phyloP scores from a whole-genome alignment of 2,329 filamentous ascomycete genomes.

The Trichoderma oligosporum region DNA sequence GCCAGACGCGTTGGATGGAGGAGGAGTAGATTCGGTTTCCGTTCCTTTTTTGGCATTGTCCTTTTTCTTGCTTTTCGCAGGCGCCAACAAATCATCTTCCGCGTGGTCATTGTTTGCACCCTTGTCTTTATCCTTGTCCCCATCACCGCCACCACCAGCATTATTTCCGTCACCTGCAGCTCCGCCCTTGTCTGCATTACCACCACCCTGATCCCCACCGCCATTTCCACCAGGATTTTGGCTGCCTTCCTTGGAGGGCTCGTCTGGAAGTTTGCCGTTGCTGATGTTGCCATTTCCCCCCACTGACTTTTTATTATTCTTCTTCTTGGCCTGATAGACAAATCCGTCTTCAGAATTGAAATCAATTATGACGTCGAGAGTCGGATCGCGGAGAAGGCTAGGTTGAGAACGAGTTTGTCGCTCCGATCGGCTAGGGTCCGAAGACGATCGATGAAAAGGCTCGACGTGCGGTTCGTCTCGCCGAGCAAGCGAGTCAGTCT shows the following conservation, averaged over 20 bases:
- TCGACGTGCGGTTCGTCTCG: background rate
- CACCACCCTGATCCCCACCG: conserved; percentile 21
- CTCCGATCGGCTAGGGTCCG: conserved; percentile 24
- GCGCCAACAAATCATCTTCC: conserved; percentile 29
- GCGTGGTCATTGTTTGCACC: conserved; percentile 24
- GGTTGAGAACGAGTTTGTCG: conserved; percentile 20
- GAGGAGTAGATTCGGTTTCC: conserved; percentile 26
- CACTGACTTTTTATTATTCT: conserved; percentile 35
- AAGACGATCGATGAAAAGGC: background rate
- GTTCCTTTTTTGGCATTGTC: conserved; percentile 29
- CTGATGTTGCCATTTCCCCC: background rate
- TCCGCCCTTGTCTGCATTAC: conserved; percentile 20
- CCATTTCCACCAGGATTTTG: conserved; percentile 20
- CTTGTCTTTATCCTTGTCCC: conserved; percentile 35
- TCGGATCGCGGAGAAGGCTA: conserved; percentile 46
- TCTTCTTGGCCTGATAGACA: conserved; percentile 56
- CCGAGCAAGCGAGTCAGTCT: conserved; percentile 31
- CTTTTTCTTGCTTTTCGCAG: conserved; percentile 40
- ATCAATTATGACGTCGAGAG: conserved; percentile 48
- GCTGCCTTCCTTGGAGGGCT: conserved; percentile 31
- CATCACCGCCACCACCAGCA: conserved; percentile 29
- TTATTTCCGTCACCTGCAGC: conserved; percentile 20
- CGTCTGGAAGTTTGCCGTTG: conserved; percentile 41
- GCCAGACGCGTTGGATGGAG: conserved; percentile 39
- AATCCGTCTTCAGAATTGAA: conserved; percentile 53